Base-by-base conservation (phyloP, 2,329 filamentous ascomycete genomes). In the Alternaria postmessia region DNA sequence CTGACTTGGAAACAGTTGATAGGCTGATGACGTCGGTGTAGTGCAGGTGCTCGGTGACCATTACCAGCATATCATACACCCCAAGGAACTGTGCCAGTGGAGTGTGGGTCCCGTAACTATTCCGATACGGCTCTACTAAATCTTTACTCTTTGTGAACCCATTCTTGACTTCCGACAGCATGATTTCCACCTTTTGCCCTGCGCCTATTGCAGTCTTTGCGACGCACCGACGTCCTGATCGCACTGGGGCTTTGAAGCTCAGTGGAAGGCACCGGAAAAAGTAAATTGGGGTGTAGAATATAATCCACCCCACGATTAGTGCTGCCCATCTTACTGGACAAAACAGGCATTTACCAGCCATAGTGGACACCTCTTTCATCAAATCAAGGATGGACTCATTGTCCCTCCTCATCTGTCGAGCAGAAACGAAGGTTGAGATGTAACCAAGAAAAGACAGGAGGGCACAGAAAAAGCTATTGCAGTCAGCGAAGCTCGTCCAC, bases 21-120 rank as follows among this genome's bases (percentile, higher is more conserved):
- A 76, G 64, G 41, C 64, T 70, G 34, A 65, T 36, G 16, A 75
- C 36, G 58, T 76, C 74, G 11, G 53, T 18, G 59, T 70, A 75
- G 57, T 76, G 73, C 3, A 75, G 62, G n/a, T 75, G n/a, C 38
- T 65, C 39, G 3, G 60, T 51, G 32, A 75, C 63, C 4, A 68
- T 52, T 16, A 76, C 67, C 4, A 76, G 58, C 41, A 76, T 69
- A 46, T 76, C 74, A 54, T 75, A 76, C 20, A 69, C 63, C n/a
- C 59, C 46, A n/a, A 76, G 53, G 38, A 76, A 75, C 3, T 68
- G 61, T 11, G 73, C 56, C 5, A 76, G 57, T n/a, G 47, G 48
- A 4, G 53, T 62, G 14, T 61, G 43, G 22, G 51, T 46, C 4
- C 64, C 65, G 0, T 11, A 24, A 5, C 34, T 34, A 24, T 57